Base-by-base conservation (phyloP, 345 rosid genomes). In the Ricinus communis region DNA sequence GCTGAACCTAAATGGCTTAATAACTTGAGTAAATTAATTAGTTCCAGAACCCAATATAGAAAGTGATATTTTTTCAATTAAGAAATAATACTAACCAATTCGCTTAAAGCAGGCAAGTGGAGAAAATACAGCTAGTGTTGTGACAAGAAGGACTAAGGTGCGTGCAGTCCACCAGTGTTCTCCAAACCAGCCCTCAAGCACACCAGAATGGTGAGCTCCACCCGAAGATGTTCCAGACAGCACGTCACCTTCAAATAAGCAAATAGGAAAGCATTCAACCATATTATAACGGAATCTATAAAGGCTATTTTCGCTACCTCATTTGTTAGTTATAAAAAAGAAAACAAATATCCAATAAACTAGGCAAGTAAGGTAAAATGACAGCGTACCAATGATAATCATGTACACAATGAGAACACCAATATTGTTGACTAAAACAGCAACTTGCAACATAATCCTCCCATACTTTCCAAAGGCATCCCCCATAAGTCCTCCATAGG, bases 351-450 rank as follows among this genome's bases (percentile, higher is more conserved):
- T 8, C 0, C 2, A n/a, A 14, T 1, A 56, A 12, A 11, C 14
- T 55, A 19, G 30, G 6, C 5, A 33, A 22, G 8, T 22, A 50
- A 1, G 27, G 46, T 1, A 14, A 66, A 69, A 69, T 53, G 49
- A 67, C 70, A 41, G 3, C 85, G 62, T 85, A 91, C 99, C 98
- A 38, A 92, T 89, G 54, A 92, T 95, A 75, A 95, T 95, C 98
- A 95, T 88, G 91, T 95, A 92, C 53, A 90, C 99, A 66, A 92
- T 82, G 76, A 95, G 90, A 19, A 90, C 97, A 50, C 98, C 99
- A 21, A 92, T 72, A 81, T 90, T 90, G 87, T 89, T 90, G 77
- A 93, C 67, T 62, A 90, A 52, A 70, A 95, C 88, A 74, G 87
- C 60, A 50, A 86, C 51, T 83, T 95, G 97, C 85, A 89, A 60